phyloP scores from a whole-genome alignment of 805 yeast genomes.

The Wickerhamiella parazyma region DNA sequence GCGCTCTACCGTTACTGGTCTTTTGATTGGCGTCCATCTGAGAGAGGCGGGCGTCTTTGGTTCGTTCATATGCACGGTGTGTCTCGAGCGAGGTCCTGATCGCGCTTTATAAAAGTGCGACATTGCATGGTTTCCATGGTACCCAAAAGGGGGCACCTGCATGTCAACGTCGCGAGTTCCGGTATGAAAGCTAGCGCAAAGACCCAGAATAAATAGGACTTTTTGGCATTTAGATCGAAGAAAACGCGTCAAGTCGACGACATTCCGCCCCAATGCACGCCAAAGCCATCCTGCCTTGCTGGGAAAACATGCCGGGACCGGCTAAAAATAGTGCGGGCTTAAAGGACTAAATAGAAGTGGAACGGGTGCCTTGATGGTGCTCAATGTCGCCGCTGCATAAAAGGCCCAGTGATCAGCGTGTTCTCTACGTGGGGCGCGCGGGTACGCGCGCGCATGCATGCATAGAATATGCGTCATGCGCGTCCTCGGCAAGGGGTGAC shows the following conservation, averaged over 20 bases:
- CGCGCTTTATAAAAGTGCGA: background rate
- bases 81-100: background rate
- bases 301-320: too few relatives aligned
- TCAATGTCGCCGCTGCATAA: too few relatives aligned
- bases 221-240: background rate
- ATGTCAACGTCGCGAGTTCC: background rate
- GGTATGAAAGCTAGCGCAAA: background rate
- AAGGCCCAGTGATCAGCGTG: too few relatives aligned
- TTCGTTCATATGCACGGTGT: slow-evolving; percentile 1
- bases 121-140: background rate
- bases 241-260: background rate
- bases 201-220: background rate
- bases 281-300: too few relatives aligned
- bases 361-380: too few relatives aligned
- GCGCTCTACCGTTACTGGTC: slow-evolving; percentile 8
- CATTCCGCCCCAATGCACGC: background rate
- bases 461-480: too few relatives aligned
- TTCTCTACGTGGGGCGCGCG: too few relatives aligned
- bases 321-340: too few relatives aligned
- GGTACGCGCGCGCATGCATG: too few relatives aligned
- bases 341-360: too few relatives aligned
- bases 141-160: background rate
- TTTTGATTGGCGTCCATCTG: slow-evolving; percentile 8
- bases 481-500: too few relatives aligned
- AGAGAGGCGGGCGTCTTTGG: slow-evolving; percentile 6